These are phyloP conservation scores for Apiospora arundinis DNA, from an alignment of 2,329 filamentous ascomycete genomes.

Conservation along the genomic window DNA sequence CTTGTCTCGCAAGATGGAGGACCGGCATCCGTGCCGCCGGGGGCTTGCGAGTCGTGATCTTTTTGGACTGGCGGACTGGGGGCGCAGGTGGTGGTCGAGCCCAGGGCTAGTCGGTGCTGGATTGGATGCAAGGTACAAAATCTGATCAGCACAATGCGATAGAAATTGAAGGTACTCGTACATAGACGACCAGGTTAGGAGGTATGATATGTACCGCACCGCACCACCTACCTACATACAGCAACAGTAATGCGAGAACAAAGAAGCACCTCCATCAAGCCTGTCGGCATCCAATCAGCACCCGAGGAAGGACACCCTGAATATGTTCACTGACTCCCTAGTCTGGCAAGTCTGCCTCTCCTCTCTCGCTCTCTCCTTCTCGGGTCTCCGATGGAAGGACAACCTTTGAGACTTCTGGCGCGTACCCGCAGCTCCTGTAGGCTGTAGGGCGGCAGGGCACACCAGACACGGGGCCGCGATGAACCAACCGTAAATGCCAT, in stretches of 20 bases:
- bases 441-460: background rate
- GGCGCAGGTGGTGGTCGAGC: constrained; percentile 13
- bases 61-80: background rate
- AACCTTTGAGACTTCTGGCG: constrained; percentile 7
- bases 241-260: background rate
- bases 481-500: background rate
- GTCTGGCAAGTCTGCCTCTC: too few relatives aligned
- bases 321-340: background rate
- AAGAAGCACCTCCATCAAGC: background rate
- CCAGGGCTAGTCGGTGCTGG: constrained; percentile 7
- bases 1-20: constrained; percentile 11
- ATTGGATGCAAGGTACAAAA: background rate
- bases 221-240: background rate
- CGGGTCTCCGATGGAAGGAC: constrained; percentile 8
- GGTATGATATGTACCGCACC: background rate
- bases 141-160: constrained; percentile 15
- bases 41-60: constrained; percentile 14
- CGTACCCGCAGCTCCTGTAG: background rate
- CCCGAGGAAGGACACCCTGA: background rate
- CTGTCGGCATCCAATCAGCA: background rate
- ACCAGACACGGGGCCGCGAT: background rate
- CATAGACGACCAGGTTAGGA: background rate
- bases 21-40: constrained; percentile 14
- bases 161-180: constrained; percentile 5
- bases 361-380: background rate